Conservation (phyloP, 805 yeast species). For the Millerozyma miso region DNA sequence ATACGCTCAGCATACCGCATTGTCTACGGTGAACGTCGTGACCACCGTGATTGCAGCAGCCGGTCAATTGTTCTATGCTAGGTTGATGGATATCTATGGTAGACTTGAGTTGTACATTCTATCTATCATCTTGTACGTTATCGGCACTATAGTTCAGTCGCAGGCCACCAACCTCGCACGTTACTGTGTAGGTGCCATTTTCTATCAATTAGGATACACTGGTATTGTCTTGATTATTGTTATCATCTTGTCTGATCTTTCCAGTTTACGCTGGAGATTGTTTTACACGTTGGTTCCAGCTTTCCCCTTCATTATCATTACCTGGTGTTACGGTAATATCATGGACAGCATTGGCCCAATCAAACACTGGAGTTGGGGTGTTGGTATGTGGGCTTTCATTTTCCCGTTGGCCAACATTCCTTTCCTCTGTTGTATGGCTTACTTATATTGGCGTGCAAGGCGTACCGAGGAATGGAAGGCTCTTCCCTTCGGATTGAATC, state of each 20-base stretch:
- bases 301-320: slow-evolving; percentile 68
- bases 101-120: slow-evolving; percentile 49
- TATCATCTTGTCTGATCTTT: slow-evolving; percentile 61
- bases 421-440: slow-evolving; percentile 46
- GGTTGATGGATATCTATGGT: slow-evolving; percentile 65
- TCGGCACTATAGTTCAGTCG: slow-evolving; percentile 63
- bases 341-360: slow-evolving; percentile 33
- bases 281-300: slow-evolving; percentile 62
- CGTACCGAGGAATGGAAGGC: slow-evolving; percentile 48
- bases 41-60: slow-evolving; percentile 62
- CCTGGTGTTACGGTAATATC: slow-evolving; percentile 72
- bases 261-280: slow-evolving; percentile 69
- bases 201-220: slow-evolving; percentile 49
- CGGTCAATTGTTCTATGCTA: slow-evolving; percentile 59
- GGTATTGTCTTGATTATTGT: slow-evolving; percentile 57
- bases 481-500: slow-evolving; percentile 28
- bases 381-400: slow-evolving; percentile 78
- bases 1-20: slow-evolving; percentile 49
- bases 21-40: slow-evolving; percentile 57
- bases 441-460: slow-evolving; percentile 53
- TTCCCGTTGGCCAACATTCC: slow-evolving; percentile 67
- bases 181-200: slow-evolving; percentile 63
- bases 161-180: slow-evolving; percentile 54
- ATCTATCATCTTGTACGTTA: slow-evolving; percentile 50
- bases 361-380: slow-evolving; percentile 63